phyloP scores from a whole-genome alignment of 352 stramenopile species.

The Phytophthora pini region DNA sequence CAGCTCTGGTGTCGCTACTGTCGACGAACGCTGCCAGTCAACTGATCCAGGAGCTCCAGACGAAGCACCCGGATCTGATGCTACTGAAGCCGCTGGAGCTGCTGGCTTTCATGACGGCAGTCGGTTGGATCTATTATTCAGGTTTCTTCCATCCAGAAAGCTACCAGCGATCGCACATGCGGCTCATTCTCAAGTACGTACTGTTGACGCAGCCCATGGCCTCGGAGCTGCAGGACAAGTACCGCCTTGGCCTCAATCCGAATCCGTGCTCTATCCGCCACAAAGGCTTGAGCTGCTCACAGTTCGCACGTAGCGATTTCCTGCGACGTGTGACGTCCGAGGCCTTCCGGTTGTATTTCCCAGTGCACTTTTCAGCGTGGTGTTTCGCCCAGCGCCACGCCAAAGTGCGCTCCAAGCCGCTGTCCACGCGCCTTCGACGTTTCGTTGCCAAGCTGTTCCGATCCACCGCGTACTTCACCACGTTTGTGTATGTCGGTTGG shows the following conservation, averaged over 20 bases:
- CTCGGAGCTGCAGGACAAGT: slow-evolving; percentile 45
- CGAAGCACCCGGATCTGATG: slow-evolving; percentile 40
- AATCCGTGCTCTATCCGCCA: slow-evolving; percentile 58
- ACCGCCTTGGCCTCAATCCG: slow-evolving; percentile 51
- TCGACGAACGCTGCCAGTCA: slow-evolving; percentile 58
- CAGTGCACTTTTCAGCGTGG: slow-evolving; percentile 65
- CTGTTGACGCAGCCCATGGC: slow-evolving; percentile 45
- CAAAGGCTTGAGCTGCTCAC: slow-evolving; percentile 39
- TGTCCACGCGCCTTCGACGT: slow-evolving; percentile 31
- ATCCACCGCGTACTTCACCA: slow-evolving; percentile 60
- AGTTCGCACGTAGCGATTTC: slow-evolving; percentile 53
- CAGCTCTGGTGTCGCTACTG: slow-evolving; percentile 58
- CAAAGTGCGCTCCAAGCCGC: slow-evolving; percentile 45
- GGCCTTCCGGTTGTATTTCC: slow-evolving; percentile 59
- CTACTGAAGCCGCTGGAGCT: slow-evolving; percentile 52
- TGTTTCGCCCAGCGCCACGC: slow-evolving; percentile 49
- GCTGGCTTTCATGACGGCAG: slow-evolving; percentile 52
- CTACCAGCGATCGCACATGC: slow-evolving; percentile 62
- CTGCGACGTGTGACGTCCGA: slow-evolving; percentile 42
- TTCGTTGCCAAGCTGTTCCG: slow-evolving; percentile 50
- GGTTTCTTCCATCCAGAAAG: slow-evolving; percentile 65
- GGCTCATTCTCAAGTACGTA: slow-evolving; percentile 69
- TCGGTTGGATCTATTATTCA: slow-evolving; percentile 72
- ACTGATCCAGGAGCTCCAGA: slow-evolving; percentile 33
- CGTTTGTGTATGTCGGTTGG: slow-evolving; percentile 64